A percentile compares a stretch with the other conserved stretches of the same genome.
These are phyloP conservation scores for Leccinum subspadiceum DNA, from an alignment of 1,284 basidiomycete genomes.

Conservation along the genomic window DNA sequence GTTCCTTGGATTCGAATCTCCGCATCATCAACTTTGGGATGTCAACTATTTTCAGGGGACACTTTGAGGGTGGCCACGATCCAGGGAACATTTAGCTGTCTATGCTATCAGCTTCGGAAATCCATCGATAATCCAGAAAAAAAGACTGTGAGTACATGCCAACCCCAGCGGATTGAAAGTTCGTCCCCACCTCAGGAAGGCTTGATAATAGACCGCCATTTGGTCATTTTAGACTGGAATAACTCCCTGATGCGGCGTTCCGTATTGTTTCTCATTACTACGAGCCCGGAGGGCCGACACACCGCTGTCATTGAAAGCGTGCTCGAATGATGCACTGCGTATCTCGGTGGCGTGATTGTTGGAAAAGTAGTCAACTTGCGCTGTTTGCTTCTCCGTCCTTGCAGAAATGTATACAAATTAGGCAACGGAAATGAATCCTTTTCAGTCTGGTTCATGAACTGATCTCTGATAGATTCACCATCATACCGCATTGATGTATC, in stretches of 20 bases:
- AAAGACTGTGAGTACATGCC: neutral
- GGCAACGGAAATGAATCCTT: neutral
- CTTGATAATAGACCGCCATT: neutral
- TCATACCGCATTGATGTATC: neutral
- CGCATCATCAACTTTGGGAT: neutral
- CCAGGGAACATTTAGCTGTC: neutral
- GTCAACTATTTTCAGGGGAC: neutral
- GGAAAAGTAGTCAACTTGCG: neutral
- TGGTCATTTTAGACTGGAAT: neutral
- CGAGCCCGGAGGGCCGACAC: neutral
- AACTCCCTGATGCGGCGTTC: neutral
- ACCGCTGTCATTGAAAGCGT: neutral
- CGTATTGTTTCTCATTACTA: neutral
- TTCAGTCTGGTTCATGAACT: neutral
- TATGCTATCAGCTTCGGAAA: neutral
- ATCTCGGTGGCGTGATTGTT: neutral
- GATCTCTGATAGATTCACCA: neutral
- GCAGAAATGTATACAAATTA: neutral
- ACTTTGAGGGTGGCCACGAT: neutral
- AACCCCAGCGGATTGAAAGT: neutral
- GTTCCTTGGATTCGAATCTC: neutral
- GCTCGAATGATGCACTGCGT: neutral
- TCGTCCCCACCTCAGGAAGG: neutral
- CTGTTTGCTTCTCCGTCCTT: neutral
- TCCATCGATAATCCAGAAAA: neutral